Evolutionary conservation across 2,329 filamentous ascomycete species (phyloP).

Genomic region (Dissoconium aciculare): DNA sequence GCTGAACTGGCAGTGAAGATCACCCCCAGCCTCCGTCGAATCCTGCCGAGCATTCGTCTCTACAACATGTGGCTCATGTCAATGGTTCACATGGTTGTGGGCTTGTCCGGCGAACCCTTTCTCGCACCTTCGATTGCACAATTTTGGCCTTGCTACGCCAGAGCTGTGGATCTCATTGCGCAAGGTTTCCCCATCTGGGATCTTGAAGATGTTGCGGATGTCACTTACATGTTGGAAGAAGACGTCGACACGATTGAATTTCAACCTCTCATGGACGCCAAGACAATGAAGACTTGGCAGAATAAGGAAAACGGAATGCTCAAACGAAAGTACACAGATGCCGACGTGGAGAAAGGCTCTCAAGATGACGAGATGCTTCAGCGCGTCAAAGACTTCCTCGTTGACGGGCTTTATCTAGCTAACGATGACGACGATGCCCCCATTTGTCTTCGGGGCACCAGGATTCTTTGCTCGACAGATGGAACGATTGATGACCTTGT

Average conservation of each 20-base stretch:
- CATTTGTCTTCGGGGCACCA: conserved; percentile 13
- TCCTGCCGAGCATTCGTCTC: conserved; percentile 49
- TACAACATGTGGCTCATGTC: conserved; percentile 54
- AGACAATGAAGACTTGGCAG: conserved; percentile 39
- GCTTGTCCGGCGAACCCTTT: conserved; percentile 38
- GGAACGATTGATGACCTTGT: conserved; percentile 15
- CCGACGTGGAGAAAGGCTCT: conserved; percentile 37
- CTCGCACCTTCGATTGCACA: conserved; percentile 44
- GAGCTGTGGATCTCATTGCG: conserved; percentile 43
- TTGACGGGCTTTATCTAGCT: conserved; percentile 46
- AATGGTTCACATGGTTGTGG: conserved; percentile 39
- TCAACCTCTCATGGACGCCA: conserved; percentile 34
- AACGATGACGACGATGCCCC: conserved; percentile 29
- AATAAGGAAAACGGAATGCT: conserved; percentile 26
- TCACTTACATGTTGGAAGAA: conserved; percentile 52
- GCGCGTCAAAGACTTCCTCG: conserved; percentile 47
- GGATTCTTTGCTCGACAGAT: conserved; percentile 16
- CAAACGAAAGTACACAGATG: conserved; percentile 40
- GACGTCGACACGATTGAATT: conserved; percentile 54
- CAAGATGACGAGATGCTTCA: conserved; percentile 52
- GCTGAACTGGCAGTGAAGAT: conserved; percentile 21
- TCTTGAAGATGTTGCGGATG: conserved; percentile 31
- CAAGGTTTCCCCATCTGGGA: conserved; percentile 42
- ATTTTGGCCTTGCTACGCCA: conserved; percentile 53
- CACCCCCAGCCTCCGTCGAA: conserved; percentile 26